Percentiles rank a stretch among this genome's conserved stretches.
These are phyloP conservation scores for Hydnum rufescens DNA, from an alignment of 768 basidiomycete species.

Conservation along the genomic window DNA sequence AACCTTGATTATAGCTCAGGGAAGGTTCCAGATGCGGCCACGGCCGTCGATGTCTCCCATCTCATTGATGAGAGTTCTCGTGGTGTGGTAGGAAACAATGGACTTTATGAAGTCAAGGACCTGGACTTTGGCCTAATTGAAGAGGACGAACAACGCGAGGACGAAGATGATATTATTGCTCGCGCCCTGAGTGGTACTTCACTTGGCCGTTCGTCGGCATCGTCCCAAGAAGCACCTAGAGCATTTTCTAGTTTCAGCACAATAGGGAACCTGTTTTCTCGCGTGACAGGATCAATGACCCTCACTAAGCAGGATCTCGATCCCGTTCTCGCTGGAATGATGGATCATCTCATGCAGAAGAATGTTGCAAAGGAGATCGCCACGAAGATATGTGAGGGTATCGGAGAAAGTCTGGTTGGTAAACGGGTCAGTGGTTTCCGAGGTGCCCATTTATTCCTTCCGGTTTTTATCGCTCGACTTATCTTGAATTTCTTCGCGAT, in stretches of 20 bases:
- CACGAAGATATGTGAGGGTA: constrained; percentile 84
- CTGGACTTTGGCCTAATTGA: constrained; percentile 52
- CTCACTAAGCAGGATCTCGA: constrained; percentile 66
- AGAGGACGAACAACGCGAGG: constrained; percentile 23
- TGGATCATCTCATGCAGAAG: constrained; percentile 95
- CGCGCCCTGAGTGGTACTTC: constrained; percentile 28
- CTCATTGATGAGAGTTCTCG: constrained; percentile 16
- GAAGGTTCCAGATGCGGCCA: background rate
- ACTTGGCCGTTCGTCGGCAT: background rate
- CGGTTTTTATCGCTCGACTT: no score
- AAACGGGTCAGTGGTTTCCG: constrained; percentile 82
- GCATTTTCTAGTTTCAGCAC: constrained; percentile 22
- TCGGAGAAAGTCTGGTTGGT: constrained; percentile 77
- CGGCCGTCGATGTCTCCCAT: constrained; percentile 13
- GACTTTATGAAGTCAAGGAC: constrained; percentile 54
- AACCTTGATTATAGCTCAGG: constrained; percentile 62
- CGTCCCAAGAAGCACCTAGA: background rate
- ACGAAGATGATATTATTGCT: constrained; percentile 23
- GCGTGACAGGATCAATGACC: constrained; percentile 63
- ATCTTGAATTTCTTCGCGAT: no score
- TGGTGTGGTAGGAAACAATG: constrained; percentile 47
- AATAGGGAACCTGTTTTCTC: constrained; percentile 62
- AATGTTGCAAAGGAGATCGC: constrained; percentile 94
- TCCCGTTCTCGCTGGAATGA: constrained; percentile 85
- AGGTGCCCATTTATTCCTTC: constrained; percentile 37